A percentile compares a stretch with the other conserved stretches of the same genome.
Conservation (phyloP, 306 rosid genomes). For the Castanea sativa region DNA sequence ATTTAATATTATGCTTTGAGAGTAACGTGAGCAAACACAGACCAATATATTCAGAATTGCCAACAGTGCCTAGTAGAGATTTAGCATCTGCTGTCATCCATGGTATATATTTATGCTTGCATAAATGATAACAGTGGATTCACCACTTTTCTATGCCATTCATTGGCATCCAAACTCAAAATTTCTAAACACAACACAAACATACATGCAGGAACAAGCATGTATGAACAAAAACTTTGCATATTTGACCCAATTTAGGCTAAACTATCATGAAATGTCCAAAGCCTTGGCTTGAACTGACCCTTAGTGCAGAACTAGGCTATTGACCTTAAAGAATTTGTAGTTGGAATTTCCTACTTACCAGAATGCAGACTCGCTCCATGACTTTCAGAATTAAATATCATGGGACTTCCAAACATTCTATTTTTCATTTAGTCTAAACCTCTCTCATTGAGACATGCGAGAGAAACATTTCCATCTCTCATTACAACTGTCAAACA, state of each 20-base stretch:
- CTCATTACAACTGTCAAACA: conserved; percentile 5
- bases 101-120: too few relatives aligned
- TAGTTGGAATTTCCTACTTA: not conserved
- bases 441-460: conserved; percentile 4
- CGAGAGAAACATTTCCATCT: conserved; percentile 7
- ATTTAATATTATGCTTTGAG: too few relatives aligned
- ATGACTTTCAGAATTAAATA: conserved; percentile 7
- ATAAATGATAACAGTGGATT: too few relatives aligned
- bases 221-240: not conserved
- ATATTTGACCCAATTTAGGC: not conserved
- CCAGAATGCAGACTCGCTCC: conserved; percentile 3
- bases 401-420: not conserved
- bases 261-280: not conserved
- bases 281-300: not conserved
- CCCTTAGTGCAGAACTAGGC: not conserved
- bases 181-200: too few relatives aligned
- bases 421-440: too few relatives aligned
- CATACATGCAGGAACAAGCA: too few relatives aligned
- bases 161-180: too few relatives aligned
- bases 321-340: not conserved
- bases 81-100: too few relatives aligned
- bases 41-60: too few relatives aligned
- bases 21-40: too few relatives aligned
- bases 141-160: too few relatives aligned
- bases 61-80: too few relatives aligned